Evolutionary conservation across 345 rosid species (phyloP).

Genomic region (Brassica cretica): DNA sequence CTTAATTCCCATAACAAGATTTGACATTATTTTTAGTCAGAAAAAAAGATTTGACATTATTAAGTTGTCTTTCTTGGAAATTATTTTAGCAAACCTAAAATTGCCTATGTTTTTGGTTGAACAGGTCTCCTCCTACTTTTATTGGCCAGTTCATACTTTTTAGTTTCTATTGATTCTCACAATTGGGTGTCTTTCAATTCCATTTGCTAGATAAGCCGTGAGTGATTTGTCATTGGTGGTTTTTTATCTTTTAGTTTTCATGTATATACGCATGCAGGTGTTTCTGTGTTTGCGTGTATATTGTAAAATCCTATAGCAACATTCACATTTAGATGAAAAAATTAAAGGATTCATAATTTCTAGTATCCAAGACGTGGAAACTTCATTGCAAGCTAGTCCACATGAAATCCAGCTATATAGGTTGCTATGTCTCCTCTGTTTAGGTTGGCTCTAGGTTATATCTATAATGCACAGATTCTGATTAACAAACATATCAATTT

Average conservation of each 20-base stretch:
- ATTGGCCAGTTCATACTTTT: background rate
- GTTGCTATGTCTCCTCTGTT: background rate
- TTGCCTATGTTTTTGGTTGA: constrained; percentile 7
- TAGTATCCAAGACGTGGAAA: constrained; percentile 14
- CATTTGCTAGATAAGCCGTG: background rate
- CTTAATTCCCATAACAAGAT: background rate
- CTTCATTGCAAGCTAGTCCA: constrained; percentile 26
- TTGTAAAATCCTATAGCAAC: background rate
- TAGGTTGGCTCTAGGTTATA: background rate
- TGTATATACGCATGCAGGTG: background rate
- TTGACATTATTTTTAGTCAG: background rate
- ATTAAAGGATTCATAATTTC: background rate
- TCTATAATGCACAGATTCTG: background rate
- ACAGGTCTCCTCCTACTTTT: background rate
- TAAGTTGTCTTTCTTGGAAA: background rate
- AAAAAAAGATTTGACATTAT: background rate
- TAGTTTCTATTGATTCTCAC: background rate
- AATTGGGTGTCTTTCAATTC: background rate
- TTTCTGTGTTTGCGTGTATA: background rate
- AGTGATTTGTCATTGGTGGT: background rate
- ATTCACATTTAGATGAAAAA: background rate
- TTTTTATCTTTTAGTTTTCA: background rate
- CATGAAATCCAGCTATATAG: constrained; percentile 30
- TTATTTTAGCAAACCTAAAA: background rate
- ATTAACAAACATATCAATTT: background rate